A percentile compares a stretch with the other conserved stretches of the same genome.
Evolutionary conservation across 2,329 filamentous ascomycete genomes (phyloP).

Genomic region (Paracamarosporium sp.): DNA sequence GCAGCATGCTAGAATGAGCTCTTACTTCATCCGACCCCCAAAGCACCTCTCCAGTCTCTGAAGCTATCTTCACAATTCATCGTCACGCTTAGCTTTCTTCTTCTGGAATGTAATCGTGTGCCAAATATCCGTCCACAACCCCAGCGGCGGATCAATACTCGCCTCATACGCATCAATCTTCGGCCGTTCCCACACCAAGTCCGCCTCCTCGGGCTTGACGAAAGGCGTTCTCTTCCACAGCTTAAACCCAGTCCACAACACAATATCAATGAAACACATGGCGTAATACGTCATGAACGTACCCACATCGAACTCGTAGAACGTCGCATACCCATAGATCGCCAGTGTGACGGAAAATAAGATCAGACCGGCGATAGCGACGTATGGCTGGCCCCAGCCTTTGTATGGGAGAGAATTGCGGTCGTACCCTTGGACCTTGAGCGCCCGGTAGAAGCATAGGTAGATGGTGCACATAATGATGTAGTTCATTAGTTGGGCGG

Average conservation of each 20-base stretch:
- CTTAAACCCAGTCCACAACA: conserved; percentile 62
- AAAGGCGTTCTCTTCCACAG: conserved; percentile 64
- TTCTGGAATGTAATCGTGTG: conserved; percentile 11
- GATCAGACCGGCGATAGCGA: conserved; percentile 12
- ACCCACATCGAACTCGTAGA: conserved; percentile 15
- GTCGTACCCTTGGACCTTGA: conserved; percentile 11
- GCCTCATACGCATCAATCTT: conserved; percentile 45
- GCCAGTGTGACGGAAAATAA: conserved; percentile 8
- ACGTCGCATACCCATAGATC: conserved; percentile 17
- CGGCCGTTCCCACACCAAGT: conserved; percentile 52
- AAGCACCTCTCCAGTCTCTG: neutral
- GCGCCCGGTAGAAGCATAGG: conserved; percentile 15
- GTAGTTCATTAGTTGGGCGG: conserved; percentile 17
- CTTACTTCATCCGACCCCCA: neutral
- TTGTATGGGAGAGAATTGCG: conserved; percentile 14
- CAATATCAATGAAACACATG: conserved; percentile 34
- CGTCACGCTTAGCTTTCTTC: neutral
- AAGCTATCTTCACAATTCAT: neutral
- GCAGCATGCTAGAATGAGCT: neutral
- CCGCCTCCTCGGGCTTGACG: conserved; percentile 44
- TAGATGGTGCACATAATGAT: conserved; percentile 19
- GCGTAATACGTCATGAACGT: conserved; percentile 55
- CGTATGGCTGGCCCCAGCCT: conserved; percentile 17
- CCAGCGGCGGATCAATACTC: conserved; percentile 13
- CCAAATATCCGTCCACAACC: conserved; percentile 22